Evolutionary conservation across 2,329 filamentous ascomycete genomes (phyloP), one percentile per base, ranked within the genome.

Genomic region (Anthostomella pinea): DNA sequence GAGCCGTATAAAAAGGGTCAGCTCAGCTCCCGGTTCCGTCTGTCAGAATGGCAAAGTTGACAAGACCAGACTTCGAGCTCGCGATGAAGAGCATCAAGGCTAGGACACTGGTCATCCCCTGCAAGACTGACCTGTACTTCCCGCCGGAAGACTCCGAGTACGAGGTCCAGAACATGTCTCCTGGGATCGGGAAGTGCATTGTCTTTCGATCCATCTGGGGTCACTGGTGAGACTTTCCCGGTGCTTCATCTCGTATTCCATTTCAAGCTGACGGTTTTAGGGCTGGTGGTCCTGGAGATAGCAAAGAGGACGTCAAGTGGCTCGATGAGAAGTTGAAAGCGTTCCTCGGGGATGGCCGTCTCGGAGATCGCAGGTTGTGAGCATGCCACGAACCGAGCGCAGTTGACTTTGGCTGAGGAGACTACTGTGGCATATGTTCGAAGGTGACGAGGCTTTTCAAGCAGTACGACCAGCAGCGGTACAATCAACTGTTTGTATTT

Each of bases 71-170:
- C 44, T 83, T 88, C 45, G 71, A 73, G 40, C 71, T 73, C 35
- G 79, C 83, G 0, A 72, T 91, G 76, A 67, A 70, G 30, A 72
- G 68, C 3, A 88, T 91, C 59, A 85, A 83, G 56, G 81, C 85
- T 1, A 86, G 80, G 51, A 80, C 77, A 0, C 62, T 91, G 26
- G 81, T 91, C 3, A 59, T 90, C 10, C 86, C 87, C 0, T 65
- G 70, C 15, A 79, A 85, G 56, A 89, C 84, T 0, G 87, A 91
- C 55, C 68, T 91, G 4, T 91, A 91, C 56, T 91, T 93, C 48
- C 83, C 86, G 33, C 84, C 85, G 0, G 85, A 90, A 51, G 87
- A 90, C 48, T 88, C 83, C 0, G 77, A 85, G 51, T 80, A 82
- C 38, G 87, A 93, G 53, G 81, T 90, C 57, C 30, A 75, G 14